phyloP scores from a whole-genome alignment of 1,284 basidiomycete genomes.

The Pterulicium gracile region DNA sequence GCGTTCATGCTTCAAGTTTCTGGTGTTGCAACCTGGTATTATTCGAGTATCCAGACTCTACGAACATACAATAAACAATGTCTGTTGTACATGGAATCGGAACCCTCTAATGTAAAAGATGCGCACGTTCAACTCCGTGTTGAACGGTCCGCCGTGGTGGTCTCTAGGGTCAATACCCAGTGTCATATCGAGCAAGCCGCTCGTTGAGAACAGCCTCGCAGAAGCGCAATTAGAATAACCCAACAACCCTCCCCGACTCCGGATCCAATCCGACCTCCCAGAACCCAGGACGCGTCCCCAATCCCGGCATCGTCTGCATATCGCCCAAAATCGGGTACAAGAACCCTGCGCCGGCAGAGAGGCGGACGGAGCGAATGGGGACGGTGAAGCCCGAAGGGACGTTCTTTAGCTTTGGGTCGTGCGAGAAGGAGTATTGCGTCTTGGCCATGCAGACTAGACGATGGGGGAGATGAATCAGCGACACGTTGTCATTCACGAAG shows the following conservation, averaged over 20 bases:
- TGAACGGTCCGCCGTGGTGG: conserved; percentile 24
- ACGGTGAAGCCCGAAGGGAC: conserved; percentile 88
- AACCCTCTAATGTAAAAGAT: no score
- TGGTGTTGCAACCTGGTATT: no score
- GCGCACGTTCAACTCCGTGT: conserved; percentile 20
- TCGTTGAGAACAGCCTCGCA: conserved; percentile 21
- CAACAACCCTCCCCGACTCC: conserved; percentile 60
- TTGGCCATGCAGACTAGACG: conserved; percentile 91
- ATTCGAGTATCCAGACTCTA: no score
- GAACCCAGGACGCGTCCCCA: conserved; percentile 89
- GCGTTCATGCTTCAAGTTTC: no score
- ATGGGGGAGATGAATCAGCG: conserved; percentile 3
- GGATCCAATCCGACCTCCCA: conserved; percentile 81
- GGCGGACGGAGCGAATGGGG: conserved; percentile 82
- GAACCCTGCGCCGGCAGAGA: conserved; percentile 93
- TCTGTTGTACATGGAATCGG: no score
- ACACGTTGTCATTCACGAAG: conserved; percentile 7
- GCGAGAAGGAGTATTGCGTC: conserved; percentile 95
- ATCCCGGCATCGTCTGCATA: conserved; percentile 97
- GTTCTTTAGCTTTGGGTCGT: conserved; percentile 86
- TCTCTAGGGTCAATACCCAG: no score
- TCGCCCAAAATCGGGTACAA: conserved; percentile 90
- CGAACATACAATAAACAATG: no score
- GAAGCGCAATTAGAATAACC: conserved; percentile 49
- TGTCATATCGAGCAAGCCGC: conserved; percentile 14